A percentile compares a stretch with the other conserved stretches of the same genome.
phyloP scores from a whole-genome alignment of 306 rosid genomes.

The Vigna angularis region DNA sequence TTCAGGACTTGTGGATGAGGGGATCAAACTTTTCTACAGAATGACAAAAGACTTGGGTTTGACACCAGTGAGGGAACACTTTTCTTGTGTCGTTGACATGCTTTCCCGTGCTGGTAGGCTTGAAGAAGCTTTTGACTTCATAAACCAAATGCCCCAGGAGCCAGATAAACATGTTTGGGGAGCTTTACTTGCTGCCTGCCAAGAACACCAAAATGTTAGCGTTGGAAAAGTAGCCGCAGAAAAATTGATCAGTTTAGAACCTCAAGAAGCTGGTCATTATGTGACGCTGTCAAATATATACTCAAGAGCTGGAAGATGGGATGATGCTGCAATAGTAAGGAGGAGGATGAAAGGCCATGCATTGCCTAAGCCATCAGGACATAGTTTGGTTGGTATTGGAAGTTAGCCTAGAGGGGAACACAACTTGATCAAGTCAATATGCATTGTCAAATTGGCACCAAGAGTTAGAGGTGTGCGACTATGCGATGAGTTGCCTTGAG shows the following conservation, averaged over 20 bases:
- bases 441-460: conserved; percentile 10
- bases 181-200: conserved; percentile 62
- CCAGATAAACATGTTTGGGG: conserved; percentile 61
- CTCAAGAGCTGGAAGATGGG: conserved; percentile 59
- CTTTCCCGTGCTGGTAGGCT: conserved; percentile 53
- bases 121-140: conserved; percentile 57
- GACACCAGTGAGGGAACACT: conserved; percentile 52
- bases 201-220: conserved; percentile 53
- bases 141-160: conserved; percentile 47
- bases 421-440: background rate
- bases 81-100: conserved; percentile 61
- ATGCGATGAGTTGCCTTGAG: background rate
- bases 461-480: background rate
- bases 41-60: conserved; percentile 51
- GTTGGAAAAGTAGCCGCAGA: conserved; percentile 56
- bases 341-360: conserved; percentile 53
- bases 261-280: conserved; percentile 50
- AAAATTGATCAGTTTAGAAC: conserved; percentile 54
- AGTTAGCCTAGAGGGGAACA: conserved; percentile 20
- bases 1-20: conserved; percentile 60
- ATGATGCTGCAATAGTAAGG: conserved; percentile 50
- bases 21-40: conserved; percentile 55
- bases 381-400: conserved; percentile 51
- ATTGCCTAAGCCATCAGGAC: conserved; percentile 56
- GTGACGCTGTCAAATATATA: conserved; percentile 61